These are phyloP conservation scores for Albifimbria verrucaria DNA, from an alignment of 2,329 filamentous ascomycete species.

Conservation along the genomic window DNA sequence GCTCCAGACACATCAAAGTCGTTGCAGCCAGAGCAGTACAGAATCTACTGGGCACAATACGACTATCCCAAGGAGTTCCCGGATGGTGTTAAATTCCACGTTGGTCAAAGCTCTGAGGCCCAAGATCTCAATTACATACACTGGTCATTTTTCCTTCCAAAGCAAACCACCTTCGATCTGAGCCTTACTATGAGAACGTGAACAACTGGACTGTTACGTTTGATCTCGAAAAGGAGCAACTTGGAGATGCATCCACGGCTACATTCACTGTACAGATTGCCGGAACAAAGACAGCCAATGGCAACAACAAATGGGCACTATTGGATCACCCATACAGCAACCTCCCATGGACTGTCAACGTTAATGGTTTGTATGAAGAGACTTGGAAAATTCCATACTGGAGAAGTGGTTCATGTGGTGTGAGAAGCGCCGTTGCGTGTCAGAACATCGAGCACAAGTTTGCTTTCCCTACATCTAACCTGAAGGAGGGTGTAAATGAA, in stretches of 20 bases:
- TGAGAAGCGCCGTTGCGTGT: constrained; percentile 55
- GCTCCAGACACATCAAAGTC: constrained; percentile 43
- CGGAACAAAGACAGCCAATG: constrained; percentile 11
- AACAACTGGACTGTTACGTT: constrained; percentile 59
- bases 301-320: constrained; percentile 15
- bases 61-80: constrained; percentile 58
- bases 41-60: constrained; percentile 57
- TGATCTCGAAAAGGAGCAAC: constrained; percentile 31
- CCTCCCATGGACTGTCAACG: constrained; percentile 21
- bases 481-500: constrained; percentile 48
- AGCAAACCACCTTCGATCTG: constrained; percentile 40
- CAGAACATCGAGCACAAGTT: constrained; percentile 60
- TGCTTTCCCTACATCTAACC: constrained; percentile 41
- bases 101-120: constrained; percentile 46
- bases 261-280: constrained; percentile 17
- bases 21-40: constrained; percentile 49
- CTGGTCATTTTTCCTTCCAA: constrained; percentile 60
- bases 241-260: constrained; percentile 30
- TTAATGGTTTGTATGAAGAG: constrained; percentile 36
- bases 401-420: constrained; percentile 47
- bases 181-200: constrained; percentile 40
- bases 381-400: constrained; percentile 52
- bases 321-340: constrained; percentile 6
- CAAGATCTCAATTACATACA: constrained; percentile 59
- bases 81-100: constrained; percentile 49